phyloP scores from a whole-genome alignment of 106 monocot genomes.

The Dendrobium huoshanense region DNA sequence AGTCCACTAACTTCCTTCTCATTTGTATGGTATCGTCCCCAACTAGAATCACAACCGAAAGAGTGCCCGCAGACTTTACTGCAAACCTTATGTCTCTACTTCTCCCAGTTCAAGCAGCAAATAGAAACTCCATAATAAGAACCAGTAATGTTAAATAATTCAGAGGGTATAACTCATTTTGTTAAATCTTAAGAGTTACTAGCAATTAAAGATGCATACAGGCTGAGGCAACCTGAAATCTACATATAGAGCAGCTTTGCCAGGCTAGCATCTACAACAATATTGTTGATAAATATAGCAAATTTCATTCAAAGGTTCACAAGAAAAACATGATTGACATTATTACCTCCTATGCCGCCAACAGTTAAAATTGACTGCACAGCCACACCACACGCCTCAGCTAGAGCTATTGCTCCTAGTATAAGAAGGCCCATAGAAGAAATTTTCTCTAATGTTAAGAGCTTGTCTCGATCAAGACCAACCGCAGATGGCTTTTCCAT shows the following conservation, averaged over 20 bases:
- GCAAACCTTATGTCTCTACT: too few species aligned
- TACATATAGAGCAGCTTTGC: neutral
- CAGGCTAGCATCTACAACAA: neutral
- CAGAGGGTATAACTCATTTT: neutral
- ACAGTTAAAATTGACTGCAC: constrained; percentile 90
- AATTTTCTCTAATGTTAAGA: constrained; percentile 73
- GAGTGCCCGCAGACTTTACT: too few species aligned
- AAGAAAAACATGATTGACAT: neutral
- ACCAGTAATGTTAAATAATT: neutral
- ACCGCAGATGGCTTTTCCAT: constrained; percentile 28
- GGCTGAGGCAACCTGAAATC: neutral
- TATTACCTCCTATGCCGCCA: constrained; percentile 93
- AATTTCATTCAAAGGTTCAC: neutral
- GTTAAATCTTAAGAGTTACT: neutral
- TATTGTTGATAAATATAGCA: neutral
- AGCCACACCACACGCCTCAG: constrained; percentile 85
- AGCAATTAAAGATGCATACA: neutral
- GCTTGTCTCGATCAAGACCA: constrained; percentile 55
- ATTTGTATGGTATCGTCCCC: too few species aligned
- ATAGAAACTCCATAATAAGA: too few species aligned
- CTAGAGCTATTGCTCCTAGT: constrained; percentile 66
- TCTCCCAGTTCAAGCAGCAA: too few species aligned
- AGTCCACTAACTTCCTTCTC: too few species aligned
- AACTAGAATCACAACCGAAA: too few species aligned
- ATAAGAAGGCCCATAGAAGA: constrained; percentile 67